Evolutionary conservation across 257 asterid genomes (phyloP), one percentile per base, ranked within the genome.

Genomic region (Capsicum chinense): DNA sequence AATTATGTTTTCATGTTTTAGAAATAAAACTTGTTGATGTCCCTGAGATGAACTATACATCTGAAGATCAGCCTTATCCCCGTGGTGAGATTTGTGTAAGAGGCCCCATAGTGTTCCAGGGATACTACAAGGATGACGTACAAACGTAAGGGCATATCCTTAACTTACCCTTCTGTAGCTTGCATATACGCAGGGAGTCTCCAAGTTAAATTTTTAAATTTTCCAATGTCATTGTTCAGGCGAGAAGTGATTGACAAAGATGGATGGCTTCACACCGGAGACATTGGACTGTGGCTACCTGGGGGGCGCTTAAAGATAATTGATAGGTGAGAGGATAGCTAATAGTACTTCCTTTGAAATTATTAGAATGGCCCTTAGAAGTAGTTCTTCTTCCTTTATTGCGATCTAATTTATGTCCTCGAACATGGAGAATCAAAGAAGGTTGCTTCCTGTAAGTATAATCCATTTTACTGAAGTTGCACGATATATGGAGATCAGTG

Each of bases 51-150:
- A 94, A 91, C 88, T 95, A 95, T 87, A 94, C 99, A 42, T 91
- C 94, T 35, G 93, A 90, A 88, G 99, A 95, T 93, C 92, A 87
- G 84, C 99, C 99, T 66, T 88, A 92, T 90, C 98, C 98, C 63
- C 97, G 97, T 42, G 99, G 99, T 67, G 99, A 95, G 93, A 94
- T 95, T 88, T 95, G 99, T 87, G 94, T 94, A 64, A 91, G 99
- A 88, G 99, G 99, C 19, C 99, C 94, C 85, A 95, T 86, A 79
- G 79, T 93, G 54, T 95, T 95, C 91, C 92, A 86, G 87, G 97
- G 98, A 89, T 95, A 95, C 87, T 95, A 84, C 88, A 94, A 93
- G 88, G 99, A 95, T 87, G 98, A 93, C 88, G 85, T 86, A 84
- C 97, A 93, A 67, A 93, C 98, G 99, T 95, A 90, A 13, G 74